Evolutionary conservation across 2,329 filamentous ascomycete genomes (phyloP).

Genomic region (Clonostachys byssicola): DNA sequence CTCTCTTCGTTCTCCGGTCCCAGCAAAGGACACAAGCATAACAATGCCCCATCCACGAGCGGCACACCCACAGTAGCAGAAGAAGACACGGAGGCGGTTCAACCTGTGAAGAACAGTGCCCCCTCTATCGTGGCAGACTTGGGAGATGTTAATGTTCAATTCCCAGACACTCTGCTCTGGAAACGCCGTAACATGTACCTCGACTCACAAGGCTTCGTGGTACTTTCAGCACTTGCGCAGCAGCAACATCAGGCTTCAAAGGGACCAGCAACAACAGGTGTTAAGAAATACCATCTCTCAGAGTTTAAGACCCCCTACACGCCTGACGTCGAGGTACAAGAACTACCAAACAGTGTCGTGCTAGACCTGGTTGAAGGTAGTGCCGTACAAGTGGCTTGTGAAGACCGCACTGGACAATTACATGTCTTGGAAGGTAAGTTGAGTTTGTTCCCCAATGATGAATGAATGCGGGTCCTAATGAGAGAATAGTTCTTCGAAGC

Average conservation of each 20-base stretch:
- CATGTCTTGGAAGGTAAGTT: conserved; percentile 49
- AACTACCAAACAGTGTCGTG: conserved; percentile 80
- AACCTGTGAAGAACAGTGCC: not conserved
- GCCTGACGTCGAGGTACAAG: conserved; percentile 87
- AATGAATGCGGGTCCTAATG: too few species aligned
- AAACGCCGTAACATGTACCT: conserved; percentile 88
- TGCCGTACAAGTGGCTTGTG: conserved; percentile 60
- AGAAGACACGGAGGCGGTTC: conserved; percentile 25
- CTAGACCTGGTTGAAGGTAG: conserved; percentile 58
- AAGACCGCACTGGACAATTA: conserved; percentile 54
- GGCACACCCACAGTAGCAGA: conserved; percentile 48
- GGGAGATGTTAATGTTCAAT: conserved; percentile 94
- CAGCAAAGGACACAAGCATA: conserved; percentile 20
- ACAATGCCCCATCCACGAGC: conserved; percentile 38
- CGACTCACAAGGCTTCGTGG: conserved; percentile 77
- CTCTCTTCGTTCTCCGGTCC: conserved; percentile 49
- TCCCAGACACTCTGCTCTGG: conserved; percentile 94
- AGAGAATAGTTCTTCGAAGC: too few species aligned
- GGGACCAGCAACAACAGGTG: conserved; percentile 14
- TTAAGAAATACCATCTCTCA: conserved; percentile 79
- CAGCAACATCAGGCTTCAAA: not conserved
- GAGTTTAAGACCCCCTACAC: conserved; percentile 78
- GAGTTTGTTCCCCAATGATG: too few species aligned
- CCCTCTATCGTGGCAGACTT: conserved; percentile 60
- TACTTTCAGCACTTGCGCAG: conserved; percentile 41